A percentile compares a stretch with the other conserved stretches of the same genome.
Conservation (phyloP, 1,284 basidiomycete species). For the Pseudozyma tsukubaensis region DNA sequence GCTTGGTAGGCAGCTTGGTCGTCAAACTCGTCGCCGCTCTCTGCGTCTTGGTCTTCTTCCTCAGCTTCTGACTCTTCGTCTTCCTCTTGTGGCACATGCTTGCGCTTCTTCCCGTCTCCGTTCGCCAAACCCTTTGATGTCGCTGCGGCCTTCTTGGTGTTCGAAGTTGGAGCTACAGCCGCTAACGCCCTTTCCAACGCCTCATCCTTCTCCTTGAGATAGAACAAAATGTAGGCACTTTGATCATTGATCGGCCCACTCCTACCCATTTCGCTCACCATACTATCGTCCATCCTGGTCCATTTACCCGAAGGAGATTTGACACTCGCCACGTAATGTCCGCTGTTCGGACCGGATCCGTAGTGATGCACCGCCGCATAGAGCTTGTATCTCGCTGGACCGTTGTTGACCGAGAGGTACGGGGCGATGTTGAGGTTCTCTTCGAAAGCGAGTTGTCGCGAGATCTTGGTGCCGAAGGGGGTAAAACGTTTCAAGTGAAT, state of each 20-base stretch:
- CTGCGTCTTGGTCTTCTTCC: slow-evolving; percentile 1
- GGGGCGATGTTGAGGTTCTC: slow-evolving; percentile 81
- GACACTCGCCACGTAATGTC: slow-evolving; percentile 93
- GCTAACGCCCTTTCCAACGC: slow-evolving; percentile 36
- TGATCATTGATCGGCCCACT: slow-evolving; percentile 73
- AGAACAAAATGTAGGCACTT: slow-evolving; percentile 93
- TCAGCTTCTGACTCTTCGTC: slow-evolving; percentile 18
- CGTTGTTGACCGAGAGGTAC: slow-evolving; percentile 79
- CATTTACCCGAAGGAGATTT: slow-evolving; percentile 79
- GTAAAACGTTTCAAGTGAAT: slow-evolving; percentile 98
- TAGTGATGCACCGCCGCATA: slow-evolving; percentile 94
- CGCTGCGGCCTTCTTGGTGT: too few species aligned
- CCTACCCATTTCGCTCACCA: slow-evolving; percentile 71
- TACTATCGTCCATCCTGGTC: slow-evolving; percentile 95
- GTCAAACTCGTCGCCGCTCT: slow-evolving; percentile 11
- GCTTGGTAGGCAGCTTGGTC: slow-evolving; percentile 23
- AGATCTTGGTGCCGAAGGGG: slow-evolving; percentile 77
- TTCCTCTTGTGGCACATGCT: slow-evolving; percentile 7
- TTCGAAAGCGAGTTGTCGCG: slow-evolving; percentile 81
- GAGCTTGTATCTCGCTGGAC: slow-evolving; percentile 79
- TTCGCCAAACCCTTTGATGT: not conserved
- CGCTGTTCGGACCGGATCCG: slow-evolving; percentile 90
- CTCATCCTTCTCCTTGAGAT: slow-evolving; percentile 75
- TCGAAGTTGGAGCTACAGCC: not conserved
- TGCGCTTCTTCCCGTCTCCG: not conserved